Conservation (phyloP, 2,329 filamentous ascomycete genomes). For the Calonectria pauciramosa region DNA sequence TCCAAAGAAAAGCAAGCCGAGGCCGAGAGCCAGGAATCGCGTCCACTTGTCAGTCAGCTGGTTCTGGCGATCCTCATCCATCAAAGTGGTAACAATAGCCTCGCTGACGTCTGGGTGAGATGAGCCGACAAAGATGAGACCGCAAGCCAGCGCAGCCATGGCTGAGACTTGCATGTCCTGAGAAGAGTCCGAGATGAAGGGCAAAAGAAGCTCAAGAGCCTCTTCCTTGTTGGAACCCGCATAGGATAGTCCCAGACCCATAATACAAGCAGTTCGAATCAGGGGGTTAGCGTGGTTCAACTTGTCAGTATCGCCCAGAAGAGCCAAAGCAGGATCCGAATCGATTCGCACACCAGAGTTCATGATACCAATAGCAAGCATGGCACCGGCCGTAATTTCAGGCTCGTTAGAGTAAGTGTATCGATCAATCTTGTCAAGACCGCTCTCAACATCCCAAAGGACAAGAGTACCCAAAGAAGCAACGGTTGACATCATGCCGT, state of each 20-base stretch:
- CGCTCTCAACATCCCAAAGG: constrained; percentile 93
- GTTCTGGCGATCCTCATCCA: constrained; percentile 92
- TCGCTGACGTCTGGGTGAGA: constrained; percentile 92
- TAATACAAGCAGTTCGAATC: constrained; percentile 87
- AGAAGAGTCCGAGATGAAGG: constrained; percentile 86
- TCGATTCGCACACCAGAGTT: constrained; percentile 93
- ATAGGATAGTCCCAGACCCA: constrained; percentile 95
- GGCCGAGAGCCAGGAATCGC: constrained; percentile 92
- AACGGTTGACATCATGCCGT: constrained; percentile 96
- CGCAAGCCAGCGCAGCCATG: constrained; percentile 93
- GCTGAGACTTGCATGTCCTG: constrained; percentile 96
- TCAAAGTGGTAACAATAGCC: constrained; percentile 90
- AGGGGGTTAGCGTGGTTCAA: constrained; percentile 83
- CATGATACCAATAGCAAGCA: constrained; percentile 95
- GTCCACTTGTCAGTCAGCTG: constrained; percentile 99
- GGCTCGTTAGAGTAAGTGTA: constrained; percentile 89
- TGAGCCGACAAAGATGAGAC: constrained; percentile 92
- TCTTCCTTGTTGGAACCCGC: constrained; percentile 94
- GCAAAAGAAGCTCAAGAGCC: constrained; percentile 85
- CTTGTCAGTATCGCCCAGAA: constrained; percentile 85
- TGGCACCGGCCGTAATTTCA: constrained; percentile 88
- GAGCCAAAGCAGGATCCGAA: constrained; percentile 88
- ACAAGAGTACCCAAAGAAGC: constrained; percentile 93
- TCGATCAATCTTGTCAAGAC: constrained; percentile 93
- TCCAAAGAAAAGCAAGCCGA: constrained; percentile 95